Evolutionary conservation across 2,329 filamentous ascomycete genomes (phyloP), one percentile per base, ranked within the genome.

Genomic region (Phialemoniopsis sp.): DNA sequence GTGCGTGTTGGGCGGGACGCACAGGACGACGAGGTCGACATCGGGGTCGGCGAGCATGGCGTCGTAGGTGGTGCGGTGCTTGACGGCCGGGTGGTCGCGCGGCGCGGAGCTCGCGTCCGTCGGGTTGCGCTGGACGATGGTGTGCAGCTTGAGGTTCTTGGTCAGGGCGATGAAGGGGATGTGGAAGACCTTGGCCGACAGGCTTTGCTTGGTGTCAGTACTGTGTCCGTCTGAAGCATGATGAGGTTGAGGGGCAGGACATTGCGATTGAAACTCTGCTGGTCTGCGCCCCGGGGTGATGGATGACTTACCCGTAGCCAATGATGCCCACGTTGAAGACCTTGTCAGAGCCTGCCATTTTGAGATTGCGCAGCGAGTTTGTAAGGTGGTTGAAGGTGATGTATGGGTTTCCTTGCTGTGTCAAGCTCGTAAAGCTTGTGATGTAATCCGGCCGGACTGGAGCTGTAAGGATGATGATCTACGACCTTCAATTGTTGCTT

Each of bases 151-250:
- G 56, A 89, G 73, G 39, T 76, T 67, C 7, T 80, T 70, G 0
- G 82, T 78, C 21, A 73, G 72, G 38, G 68, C 66, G 62, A 93
- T 75, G 63, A 89, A 86, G 46, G 87, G 87, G 55, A 91, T 89
- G 62, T 93, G 87, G 65, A 91, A 93, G 64, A 85, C 72, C 57
- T 89, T 90, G 62, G 87, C 87, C 2, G 76, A 79, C 37, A 75
- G 54, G 57, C 75, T 78, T 41, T 28, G 17, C 10, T 12, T 21
- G 32, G 12, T 17, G 44, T 44, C 15, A 46, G 50, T 51, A 32
- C 46, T 28, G 42, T 19, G 32, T 13, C n/a, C n/a, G 29, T n/a
- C 10, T 14, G 13, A n/a, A 19, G 19, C 13, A 10, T 15, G 2
- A 29, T 8, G 8, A n/a, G 12, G 8, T 10, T 16, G 18, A n/a